These are phyloP conservation scores for Coemansia guatemalensis DNA, from an alignment of 192 early-diverging fungal species.

Conservation along the genomic window DNA sequence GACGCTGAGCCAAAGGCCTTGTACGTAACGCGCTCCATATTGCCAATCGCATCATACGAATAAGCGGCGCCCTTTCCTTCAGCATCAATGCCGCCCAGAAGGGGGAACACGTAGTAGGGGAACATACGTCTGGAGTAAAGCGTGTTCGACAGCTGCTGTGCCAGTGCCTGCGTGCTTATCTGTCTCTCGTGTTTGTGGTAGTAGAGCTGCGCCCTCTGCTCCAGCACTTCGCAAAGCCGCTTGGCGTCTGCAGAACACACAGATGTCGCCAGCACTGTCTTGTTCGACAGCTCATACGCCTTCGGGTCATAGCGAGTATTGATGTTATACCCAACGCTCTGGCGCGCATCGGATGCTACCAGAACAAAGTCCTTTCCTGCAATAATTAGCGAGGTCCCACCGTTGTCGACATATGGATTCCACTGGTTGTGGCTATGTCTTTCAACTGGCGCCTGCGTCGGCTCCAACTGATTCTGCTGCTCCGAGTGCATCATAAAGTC, in stretches of 20 bases:
- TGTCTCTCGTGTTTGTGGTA: constrained; percentile 84
- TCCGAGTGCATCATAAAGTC: constrained; percentile 20
- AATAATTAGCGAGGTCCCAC: constrained; percentile 84
- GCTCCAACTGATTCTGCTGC: constrained; percentile 4
- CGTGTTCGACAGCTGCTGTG: constrained; percentile 92
- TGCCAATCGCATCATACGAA: constrained; percentile 92
- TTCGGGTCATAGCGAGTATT: constrained; percentile 94
- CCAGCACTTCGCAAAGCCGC: constrained; percentile 77
- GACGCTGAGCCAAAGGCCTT: constrained; percentile 80
- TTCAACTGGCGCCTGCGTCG: constrained; percentile 22
- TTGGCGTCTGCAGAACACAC: constrained; percentile 89
- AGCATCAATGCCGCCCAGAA: constrained; percentile 86
- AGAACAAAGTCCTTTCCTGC: constrained; percentile 94
- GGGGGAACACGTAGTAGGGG: constrained; percentile 91
- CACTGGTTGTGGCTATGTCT: constrained; percentile 60
- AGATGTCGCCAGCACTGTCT: constrained; percentile 77
- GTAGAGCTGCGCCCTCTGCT: constrained; percentile 92
- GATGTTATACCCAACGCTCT: constrained; percentile 87
- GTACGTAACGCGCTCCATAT: constrained; percentile 75
- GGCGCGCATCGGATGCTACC: constrained; percentile 94
- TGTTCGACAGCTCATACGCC: constrained; percentile 82
- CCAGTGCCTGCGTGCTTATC: constrained; percentile 83
- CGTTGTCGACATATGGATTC: constrained; percentile 91
- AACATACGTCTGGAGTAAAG: constrained; percentile 94
- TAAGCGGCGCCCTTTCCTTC: constrained; percentile 90